Base-by-base conservation (phyloP, 805 yeast genomes). In the Metschnikowia reukaufii region DNA sequence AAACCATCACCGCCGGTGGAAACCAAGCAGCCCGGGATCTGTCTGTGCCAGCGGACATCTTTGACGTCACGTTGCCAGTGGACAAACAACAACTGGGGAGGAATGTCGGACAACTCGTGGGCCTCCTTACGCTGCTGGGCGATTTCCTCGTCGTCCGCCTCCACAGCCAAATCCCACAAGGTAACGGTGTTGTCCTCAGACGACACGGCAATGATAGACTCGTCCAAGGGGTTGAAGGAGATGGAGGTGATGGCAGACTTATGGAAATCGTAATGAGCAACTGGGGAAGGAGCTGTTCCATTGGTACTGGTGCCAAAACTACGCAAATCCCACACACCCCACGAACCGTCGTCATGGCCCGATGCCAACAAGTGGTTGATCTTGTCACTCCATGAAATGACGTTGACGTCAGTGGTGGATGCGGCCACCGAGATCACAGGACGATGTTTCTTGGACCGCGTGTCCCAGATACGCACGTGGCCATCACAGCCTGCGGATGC, bases 281-380 rank as follows among this genome's bases (percentile, higher is more conserved):
- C 98, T 12, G 98, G 97, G 6, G 83, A 68, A 4, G 86, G 85
- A 36, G 65, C 60, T 35, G 6, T 79, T 67, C 36, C 52, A 74
- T 79, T n/a, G n/a, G n/a, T n/a, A n/a, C n/a, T n/a, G n/a, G n/a
- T n/a, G n/a, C 56, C 84, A 77, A 77, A 94, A 82, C 58, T 84
- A 63, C 99, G 84, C 67, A 94, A 76, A 72, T 94, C 99, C 99
- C 99, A 94, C 37, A 94, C 94, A 36, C 96, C 90, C 97, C 98
- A 94, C 25, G 83, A 71, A 54, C 99, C 99, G 65, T 91, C 96
- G 66, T 94, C 99, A 63, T 94, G 97, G 57, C 99, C 99, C 40
- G 94, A 83, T 0, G 97, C 97, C 46, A 94, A 74, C 60, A 94
- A 73, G 62, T 92, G 90, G 60, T 85, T 84, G 55, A 91, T 85